Evolutionary conservation across 257 asterid species (phyloP), one percentile per base, ranked within the genome.

Genomic region (Ajuga chamaepitys): DNA sequence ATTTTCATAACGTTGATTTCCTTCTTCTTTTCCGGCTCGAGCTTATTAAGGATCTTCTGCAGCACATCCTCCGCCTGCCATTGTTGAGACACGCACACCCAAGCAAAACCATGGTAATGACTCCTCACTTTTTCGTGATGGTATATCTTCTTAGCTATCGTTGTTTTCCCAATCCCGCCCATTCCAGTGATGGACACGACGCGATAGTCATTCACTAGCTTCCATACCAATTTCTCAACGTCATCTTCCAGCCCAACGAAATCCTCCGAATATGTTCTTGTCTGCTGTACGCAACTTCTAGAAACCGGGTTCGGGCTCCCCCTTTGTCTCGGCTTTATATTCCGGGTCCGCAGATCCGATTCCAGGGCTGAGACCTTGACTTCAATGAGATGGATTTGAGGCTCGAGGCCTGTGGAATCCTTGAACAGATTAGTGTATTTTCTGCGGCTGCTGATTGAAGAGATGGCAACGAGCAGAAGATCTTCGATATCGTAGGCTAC

Each of bases 111-210:
- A 7, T 79, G 77, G 48, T 81, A 84, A 58, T 73, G 83, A 28
- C 41, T 64, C 20, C 73, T 67, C 0, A 79, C 73, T 25, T 30
- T 55, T 4, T 1, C 42, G 40, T 81, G 87, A 44, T 71, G 74
- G 62, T 79, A 84, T 14, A 81, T 60, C 73, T 61, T 75, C 42
- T 70, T 78, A 3, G 87, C 83, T 0, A 73, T 67, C 3, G 87
- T 82, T 28, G 87, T 81, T 57, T 84, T 84, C 24, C 89, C 89
- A 26, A 84, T 65, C 13, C 89, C 87, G 7, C 85, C 85, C 83
- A 74, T 78, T 14, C 62, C 62, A 14, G 62, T 55, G 9, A 55
- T 30, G n/a, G 44, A 30, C 26, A 55, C 1, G 30, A 16, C 62
- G 9, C 25, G 10, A 16, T 26, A 79, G 0, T 81, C 78, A 3